Evolutionary conservation across 345 rosid genomes (phyloP), one percentile per base, ranked within the genome.

Genomic region (Melaleuca alternifolia): DNA sequence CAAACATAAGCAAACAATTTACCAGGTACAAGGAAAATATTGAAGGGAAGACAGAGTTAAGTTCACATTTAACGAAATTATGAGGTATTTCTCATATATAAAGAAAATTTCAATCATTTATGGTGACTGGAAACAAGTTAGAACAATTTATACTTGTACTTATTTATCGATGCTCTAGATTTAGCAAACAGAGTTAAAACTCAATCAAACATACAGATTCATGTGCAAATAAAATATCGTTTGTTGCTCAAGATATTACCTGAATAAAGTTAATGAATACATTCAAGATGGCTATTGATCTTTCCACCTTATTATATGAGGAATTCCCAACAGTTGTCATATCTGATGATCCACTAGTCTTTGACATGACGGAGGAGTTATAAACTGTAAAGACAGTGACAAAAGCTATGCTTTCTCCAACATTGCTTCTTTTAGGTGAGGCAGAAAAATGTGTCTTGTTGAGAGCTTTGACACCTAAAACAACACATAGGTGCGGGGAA

Each of bases 321-420:
- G 91, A 92, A 91, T 93, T 95, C 89, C 97, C 99, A 85, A 95
- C 95, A 50, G 94, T 90, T 85, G 95, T 93, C 92, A 87, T 52
- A 87, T 86, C 88, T 10, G 94, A 87, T 46, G 93, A 90, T 90
- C 90, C 90, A 89, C 82, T 84, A 88, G 90, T 85, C 53, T 54
- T 87, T n/a, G 46, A 89, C 75, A 44, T 76, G 83, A 87, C 92
- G 23, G 85, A 50, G 23, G 95, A 88, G 51, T 94, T 92, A 87
- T 95, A 96, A 50, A 95, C 83, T 44, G 98, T 90, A 88, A 96
- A 97, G 51, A 97, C 96, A 41, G 98, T 93, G 33, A 95, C 97
- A 88, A 95, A 92, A 18, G 96, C 75, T 88, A 95, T 84, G 53
- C 89, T 88, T 85, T 92, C 91, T 88, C 91, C 89, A 30, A 85